These are phyloP conservation scores for Raffaelea ambrosiae DNA, from an alignment of 2,329 filamentous ascomycete genomes.

Conservation along the genomic window DNA sequence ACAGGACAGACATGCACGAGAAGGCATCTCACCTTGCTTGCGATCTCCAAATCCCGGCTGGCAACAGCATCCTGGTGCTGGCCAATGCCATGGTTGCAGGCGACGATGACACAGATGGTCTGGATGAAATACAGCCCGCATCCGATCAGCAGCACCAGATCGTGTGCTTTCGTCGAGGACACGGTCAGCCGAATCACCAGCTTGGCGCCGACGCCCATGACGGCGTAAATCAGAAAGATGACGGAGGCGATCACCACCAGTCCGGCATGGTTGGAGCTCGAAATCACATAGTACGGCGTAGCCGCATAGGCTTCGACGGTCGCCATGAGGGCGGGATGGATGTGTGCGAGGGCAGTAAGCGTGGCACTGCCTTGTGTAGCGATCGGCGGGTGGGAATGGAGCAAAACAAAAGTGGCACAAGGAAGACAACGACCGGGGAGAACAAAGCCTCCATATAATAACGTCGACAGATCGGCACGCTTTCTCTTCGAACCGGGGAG, in stretches of 20 bases:
- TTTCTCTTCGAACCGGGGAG: too few relatives aligned
- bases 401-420: too few relatives aligned
- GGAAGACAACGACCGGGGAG: too few relatives aligned
- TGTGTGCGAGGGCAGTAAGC: too few relatives aligned
- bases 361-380: too few relatives aligned
- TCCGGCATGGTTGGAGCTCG: constrained; percentile 1
- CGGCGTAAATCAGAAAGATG: constrained; percentile 4
- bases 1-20: too few relatives aligned
- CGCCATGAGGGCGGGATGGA: too few relatives aligned
- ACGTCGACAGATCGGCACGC: too few relatives aligned
- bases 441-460: too few relatives aligned
- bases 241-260: constrained; percentile 2
- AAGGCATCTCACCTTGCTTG: background rate
- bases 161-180: constrained; percentile 1
- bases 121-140: background rate
- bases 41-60: background rate
- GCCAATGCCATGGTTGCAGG: constrained; percentile 2
- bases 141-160: background rate
- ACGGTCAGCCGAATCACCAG: constrained; percentile 4
- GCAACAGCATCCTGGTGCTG: background rate
- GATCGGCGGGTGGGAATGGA: too few relatives aligned
- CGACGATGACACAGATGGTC: constrained; percentile 1
- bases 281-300: background rate
- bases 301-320: background rate
- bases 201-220: constrained; percentile 1